Evolutionary conservation across 495 filamentous ascomycete species (phyloP), one percentile per base, ranked within the genome.

Genomic region (Penicillium mononematosum): DNA sequence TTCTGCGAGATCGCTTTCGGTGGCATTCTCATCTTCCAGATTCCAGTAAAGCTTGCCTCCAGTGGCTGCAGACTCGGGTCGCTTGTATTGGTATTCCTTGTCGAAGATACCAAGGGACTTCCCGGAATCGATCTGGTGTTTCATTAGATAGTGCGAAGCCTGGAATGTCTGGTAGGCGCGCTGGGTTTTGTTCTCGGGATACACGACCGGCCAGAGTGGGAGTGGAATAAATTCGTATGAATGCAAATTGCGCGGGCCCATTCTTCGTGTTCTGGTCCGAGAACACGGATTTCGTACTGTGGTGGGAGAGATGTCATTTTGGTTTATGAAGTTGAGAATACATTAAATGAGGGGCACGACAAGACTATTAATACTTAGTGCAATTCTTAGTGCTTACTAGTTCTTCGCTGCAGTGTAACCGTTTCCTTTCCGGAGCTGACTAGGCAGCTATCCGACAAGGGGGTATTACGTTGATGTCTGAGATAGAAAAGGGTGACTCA

Each of bases 171-270:
- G 16, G n/a, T 39, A 39, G 36, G 36, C 36, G 2, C 36, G 16
- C 2, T 9, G 36, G 16, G 0, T 39, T n/a, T 39, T 39, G 36
- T 39, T 39, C 36, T 39, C 36, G 3, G 36, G 36, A 17, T 39
- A 39, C 4, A 39, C 36, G 8, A 39, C 36, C 7, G 36, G 24
- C 72, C 72, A 77, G 34, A 74, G 41, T 3, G 71, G 67, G 60
- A 65, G 61, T 66, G 55, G 71, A 69, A 73, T 39, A 71, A n/a
- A 56, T 74, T 75, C 58, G 56, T 66, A 57, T 76, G 71, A 25
- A 57, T 50, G 46, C 73, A 54, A 51, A 78, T 69, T 4, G 74
- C 74, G 9, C 36, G 46, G 11, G 67, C 75, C 70, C 70, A 76
- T 47, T 58, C 54, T n/a, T 64, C 54, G 52, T 78, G 69, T 45